Base-by-base conservation (phyloP, 1,284 basidiomycete species). In the Leccinum griseonigrum region DNA sequence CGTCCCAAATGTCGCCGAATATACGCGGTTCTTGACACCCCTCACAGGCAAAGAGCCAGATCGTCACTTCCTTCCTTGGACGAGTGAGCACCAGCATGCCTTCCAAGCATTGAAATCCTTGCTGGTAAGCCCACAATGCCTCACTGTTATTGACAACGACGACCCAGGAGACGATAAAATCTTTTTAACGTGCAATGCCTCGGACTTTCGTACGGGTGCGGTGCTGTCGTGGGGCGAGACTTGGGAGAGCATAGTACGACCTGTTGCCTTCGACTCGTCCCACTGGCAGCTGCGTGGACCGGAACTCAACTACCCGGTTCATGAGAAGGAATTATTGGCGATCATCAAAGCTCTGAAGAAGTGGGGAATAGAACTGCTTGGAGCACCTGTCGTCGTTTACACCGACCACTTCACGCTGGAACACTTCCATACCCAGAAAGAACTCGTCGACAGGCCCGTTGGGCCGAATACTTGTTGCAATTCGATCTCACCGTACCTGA, bases 71-170 rank as follows among this genome's bases (percentile, higher is more conserved):
- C 78, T 76, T 0, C 22, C 52, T 0, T 73, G 82, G 0, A 74
- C 74, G 62, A 57, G 2, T 5, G 22, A 38, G 0, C 3, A 75
- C 74, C 34, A 69, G 6, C 1, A 0, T 1, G 78, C 78, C 0
- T 82, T 83, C 54, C 63, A 79, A 0, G 64, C 63, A 0, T 78
- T 83, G 43, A 82, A 82, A 57, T 0, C 8, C 0, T 61, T 81
- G 74, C 72, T 62, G 63, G 75, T 11, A 76, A 75, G 0, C 34
- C 54, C 34, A 0, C 3, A 14, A 1, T 60, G 59, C 10, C 54
- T 60, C 0, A 56, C 34, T 1, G 68, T 65, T 0, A 64, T 66
- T 29, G 65, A 78, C 58, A 76, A 80, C 46, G 60, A 75, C 0
- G 63, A 60, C 2, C 54, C 26, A 2, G 46, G 46, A 14, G 2